phyloP scores from a whole-genome alignment of 352 stramenopile genomes.

The Pythium aquatile region DNA sequence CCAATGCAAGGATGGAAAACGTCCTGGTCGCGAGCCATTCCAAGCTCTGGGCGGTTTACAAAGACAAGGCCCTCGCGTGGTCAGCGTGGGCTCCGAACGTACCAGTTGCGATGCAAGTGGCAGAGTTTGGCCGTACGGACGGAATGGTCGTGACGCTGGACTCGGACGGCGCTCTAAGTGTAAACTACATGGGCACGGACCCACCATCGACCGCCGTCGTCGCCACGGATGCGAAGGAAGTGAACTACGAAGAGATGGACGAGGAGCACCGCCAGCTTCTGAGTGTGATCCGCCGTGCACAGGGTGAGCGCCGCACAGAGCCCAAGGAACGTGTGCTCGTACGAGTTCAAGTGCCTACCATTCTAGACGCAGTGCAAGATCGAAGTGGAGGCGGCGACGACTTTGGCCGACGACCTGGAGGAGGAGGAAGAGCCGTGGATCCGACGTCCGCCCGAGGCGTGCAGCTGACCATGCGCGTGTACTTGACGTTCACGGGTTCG shows the following conservation, averaged over 20 bases:
- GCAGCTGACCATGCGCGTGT: conserved; percentile 78
- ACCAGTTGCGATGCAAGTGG: conserved; percentile 64
- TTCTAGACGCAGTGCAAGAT: conserved; percentile 56
- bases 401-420: conserved; percentile 29
- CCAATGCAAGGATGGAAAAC: conserved; percentile 50
- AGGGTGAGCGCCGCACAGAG: conserved; percentile 61
- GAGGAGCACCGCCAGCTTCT: conserved; percentile 86
- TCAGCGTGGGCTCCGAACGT: conserved; percentile 55
- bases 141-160: conserved; percentile 86
- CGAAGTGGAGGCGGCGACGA: conserved; percentile 34
- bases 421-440: conserved; percentile 2
- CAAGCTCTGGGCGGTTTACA: conserved; percentile 78
- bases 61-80: conserved; percentile 79
- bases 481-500: conserved; percentile 80
- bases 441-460: conserved; percentile 23
- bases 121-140: conserved; percentile 65
- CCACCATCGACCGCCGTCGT: conserved; percentile 76
- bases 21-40: conserved; percentile 72
- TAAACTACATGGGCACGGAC: conserved; percentile 91
- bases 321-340: conserved; percentile 77
- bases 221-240: conserved; percentile 65
- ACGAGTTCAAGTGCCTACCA: conserved; percentile 62
- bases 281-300: conserved; percentile 80
- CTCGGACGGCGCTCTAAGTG: conserved; percentile 61
- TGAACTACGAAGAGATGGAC: conserved; percentile 92